These are phyloP conservation scores for Draba incana DNA, from an alignment of 345 rosid species.

Conservation along the genomic window DNA sequence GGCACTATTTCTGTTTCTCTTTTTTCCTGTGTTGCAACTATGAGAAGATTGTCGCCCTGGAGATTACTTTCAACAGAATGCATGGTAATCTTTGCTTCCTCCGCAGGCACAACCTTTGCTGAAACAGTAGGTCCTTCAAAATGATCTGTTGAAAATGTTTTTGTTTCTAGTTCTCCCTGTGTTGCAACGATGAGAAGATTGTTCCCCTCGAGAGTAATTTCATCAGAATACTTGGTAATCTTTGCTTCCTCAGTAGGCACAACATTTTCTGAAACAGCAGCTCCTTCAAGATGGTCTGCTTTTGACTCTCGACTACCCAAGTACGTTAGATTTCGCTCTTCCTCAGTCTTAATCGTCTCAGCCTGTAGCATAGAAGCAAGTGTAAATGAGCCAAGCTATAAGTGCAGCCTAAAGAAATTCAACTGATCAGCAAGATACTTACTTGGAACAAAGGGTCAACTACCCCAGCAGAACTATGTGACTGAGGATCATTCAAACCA, in stretches of 20 bases:
- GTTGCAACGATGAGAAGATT: too few species aligned
- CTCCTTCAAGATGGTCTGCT: not conserved
- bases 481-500: slow-evolving; percentile 4
- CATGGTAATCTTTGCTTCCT: not conserved
- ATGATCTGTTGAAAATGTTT: not conserved
- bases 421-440: slow-evolving; percentile 10
- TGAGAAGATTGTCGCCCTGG: slow-evolving; percentile 7
- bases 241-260: too few species aligned
- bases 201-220: too few species aligned
- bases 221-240: too few species aligned
- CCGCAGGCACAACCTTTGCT: slow-evolving; percentile 25
- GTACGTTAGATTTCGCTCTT: slow-evolving; percentile 5
- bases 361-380: slow-evolving; percentile 22
- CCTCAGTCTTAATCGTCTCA: slow-evolving; percentile 3
- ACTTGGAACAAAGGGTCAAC: slow-evolving; percentile 16
- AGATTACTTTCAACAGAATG: not conserved
- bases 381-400: slow-evolving; percentile 3
- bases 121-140: slow-evolving; percentile 22
- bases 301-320: slow-evolving; percentile 27
- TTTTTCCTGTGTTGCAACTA: not conserved
- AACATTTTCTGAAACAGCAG: too few species aligned
- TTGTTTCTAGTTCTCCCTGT: too few species aligned
- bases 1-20: not conserved
- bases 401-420: not conserved
- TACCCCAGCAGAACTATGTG: slow-evolving; percentile 14